Conservation (phyloP, 164 flowering plant species). For the Nymphaea thermarum region DNA sequence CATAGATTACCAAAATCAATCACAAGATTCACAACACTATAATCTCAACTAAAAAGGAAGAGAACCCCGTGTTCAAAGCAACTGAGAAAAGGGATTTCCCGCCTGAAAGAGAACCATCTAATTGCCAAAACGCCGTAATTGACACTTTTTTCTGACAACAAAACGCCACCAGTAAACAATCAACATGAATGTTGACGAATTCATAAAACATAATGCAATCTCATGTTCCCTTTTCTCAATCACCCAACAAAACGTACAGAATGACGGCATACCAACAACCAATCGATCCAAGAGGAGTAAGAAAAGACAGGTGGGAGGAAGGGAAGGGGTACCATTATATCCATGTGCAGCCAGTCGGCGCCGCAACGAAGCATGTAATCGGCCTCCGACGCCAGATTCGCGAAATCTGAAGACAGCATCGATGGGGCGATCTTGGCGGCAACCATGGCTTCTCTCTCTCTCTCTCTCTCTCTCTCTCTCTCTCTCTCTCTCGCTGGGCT, state of each 20-base stretch:
- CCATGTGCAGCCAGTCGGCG: conserved; percentile 99
- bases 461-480: conserved; percentile 2
- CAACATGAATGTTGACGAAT: no score
- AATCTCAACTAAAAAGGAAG: no score
- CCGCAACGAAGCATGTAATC: conserved; percentile 68
- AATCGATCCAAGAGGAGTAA: neutral
- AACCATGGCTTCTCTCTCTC: conserved; percentile 3
- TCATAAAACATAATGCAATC: no score
- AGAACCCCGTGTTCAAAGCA: no score
- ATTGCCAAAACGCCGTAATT: no score
- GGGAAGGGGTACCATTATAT: conserved; percentile 59
- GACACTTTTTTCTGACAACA: no score
- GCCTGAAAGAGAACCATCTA: no score
- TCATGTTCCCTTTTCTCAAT: no score
- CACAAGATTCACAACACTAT: no score
- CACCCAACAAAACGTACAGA: neutral
- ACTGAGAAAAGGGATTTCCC: no score
- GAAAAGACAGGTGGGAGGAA: neutral
- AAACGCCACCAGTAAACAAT: no score
- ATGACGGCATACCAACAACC: neutral
- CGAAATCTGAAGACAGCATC: conserved; percentile 93
- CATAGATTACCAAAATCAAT: no score
- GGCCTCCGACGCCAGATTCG: conserved; percentile 91
- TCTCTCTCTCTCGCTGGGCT: neutral
- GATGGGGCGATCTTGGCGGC: conserved; percentile 91